Percentiles rank a stretch among this genome's conserved stretches.
phyloP scores from a whole-genome alignment of 2,329 filamentous ascomycete genomes.

The Metarhizium sp. region DNA sequence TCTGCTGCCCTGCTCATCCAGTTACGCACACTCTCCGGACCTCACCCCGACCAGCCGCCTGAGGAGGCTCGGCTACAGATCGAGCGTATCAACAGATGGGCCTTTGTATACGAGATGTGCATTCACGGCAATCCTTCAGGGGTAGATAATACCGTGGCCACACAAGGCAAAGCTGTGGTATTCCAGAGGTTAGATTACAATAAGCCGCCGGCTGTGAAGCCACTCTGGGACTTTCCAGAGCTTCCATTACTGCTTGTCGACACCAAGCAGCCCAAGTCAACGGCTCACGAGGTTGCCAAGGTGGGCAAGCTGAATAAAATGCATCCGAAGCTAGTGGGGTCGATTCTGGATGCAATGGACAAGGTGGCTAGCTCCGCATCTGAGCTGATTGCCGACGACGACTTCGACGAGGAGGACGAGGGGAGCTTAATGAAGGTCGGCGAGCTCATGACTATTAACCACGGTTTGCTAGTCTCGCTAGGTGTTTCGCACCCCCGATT shows the following conservation, averaged over 20 bases:
- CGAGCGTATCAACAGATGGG: slow-evolving; percentile 95
- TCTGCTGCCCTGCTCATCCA: slow-evolving; percentile 78
- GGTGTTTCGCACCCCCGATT: slow-evolving; percentile 92
- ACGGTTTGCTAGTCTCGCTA: slow-evolving; percentile 80
- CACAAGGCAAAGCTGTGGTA: slow-evolving; percentile 87
- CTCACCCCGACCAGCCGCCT: slow-evolving; percentile 81
- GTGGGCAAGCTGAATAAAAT: slow-evolving; percentile 62
- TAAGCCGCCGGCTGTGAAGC: slow-evolving; percentile 65
- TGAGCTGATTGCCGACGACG: slow-evolving; percentile 45
- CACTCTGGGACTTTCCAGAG: slow-evolving; percentile 83
- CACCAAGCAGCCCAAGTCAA: slow-evolving; percentile 81
- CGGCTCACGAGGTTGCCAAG: slow-evolving; percentile 75
- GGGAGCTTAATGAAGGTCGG: slow-evolving; percentile 65
- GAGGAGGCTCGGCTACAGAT: slow-evolving; percentile 85
- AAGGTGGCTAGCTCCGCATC: slow-evolving; percentile 51
- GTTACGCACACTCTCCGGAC: slow-evolving; percentile 77
- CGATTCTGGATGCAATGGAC: slow-evolving; percentile 80
- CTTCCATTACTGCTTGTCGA: slow-evolving; percentile 84
- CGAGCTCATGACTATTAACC: slow-evolving; percentile 86
- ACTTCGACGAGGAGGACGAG: slow-evolving; percentile 57
- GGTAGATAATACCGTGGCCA: slow-evolving; percentile 92
- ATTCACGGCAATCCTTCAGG: slow-evolving; percentile 96
- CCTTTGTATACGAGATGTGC: slow-evolving; percentile 93
- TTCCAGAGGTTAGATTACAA: slow-evolving; percentile 74
- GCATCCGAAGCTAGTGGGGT: slow-evolving; percentile 69